phyloP scores from a whole-genome alignment of 2,329 filamentous ascomycete genomes.

The Juglanconis sp. region DNA sequence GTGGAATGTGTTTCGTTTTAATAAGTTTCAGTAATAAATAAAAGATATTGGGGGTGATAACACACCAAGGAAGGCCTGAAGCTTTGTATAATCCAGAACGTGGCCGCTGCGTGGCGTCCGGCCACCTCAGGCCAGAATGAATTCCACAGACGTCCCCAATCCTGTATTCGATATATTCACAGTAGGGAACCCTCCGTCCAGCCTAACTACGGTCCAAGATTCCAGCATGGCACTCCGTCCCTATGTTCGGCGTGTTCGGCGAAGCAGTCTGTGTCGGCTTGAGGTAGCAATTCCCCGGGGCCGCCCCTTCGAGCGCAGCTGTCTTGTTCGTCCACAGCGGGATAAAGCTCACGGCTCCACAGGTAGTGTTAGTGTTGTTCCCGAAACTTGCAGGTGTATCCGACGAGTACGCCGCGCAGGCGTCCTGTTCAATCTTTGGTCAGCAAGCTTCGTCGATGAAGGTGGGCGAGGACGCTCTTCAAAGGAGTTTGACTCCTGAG shows the following conservation, averaged over 20 bases:
- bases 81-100: too few relatives aligned
- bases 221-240: conserved; percentile 34
- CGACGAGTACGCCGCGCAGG: conserved; percentile 39
- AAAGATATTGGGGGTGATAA: too few relatives aligned
- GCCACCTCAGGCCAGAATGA: too few relatives aligned
- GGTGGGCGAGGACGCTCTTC: background rate
- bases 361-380: conserved; percentile 31
- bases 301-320: conserved; percentile 28
- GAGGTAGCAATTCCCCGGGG: conserved; percentile 45
- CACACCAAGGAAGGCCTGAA: too few relatives aligned
- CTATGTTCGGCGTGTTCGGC: conserved; percentile 31
- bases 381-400: conserved; percentile 29
- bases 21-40: too few relatives aligned
- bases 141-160: too few relatives aligned
- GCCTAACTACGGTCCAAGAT: conserved; percentile 20
- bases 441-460: background rate
- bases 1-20: too few relatives aligned
- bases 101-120: too few relatives aligned
- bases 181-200: too few relatives aligned
- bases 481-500: too few relatives aligned
- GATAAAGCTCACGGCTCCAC: conserved; percentile 39
- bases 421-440: conserved; percentile 26
- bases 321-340: conserved; percentile 39
- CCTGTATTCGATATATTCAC: too few relatives aligned
- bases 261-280: conserved; percentile 33